Conservation (phyloP, 768 basidiomycete species). For the Lactarius evosmus region DNA sequence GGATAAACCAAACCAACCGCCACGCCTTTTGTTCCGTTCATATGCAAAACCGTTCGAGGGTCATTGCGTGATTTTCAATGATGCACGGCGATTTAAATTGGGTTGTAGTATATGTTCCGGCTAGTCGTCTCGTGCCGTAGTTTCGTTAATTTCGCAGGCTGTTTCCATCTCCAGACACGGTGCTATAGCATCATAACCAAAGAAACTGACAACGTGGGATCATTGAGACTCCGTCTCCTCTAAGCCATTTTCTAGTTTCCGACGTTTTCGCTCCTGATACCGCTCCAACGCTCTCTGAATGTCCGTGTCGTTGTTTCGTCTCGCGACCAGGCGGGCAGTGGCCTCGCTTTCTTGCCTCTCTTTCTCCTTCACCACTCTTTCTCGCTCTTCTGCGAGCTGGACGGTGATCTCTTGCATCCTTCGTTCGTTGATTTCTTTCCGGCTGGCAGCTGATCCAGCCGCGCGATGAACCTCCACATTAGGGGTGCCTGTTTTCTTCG, state of each 20-base stretch:
- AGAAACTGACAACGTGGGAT: not conserved
- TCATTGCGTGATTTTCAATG: not conserved
- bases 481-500: constrained; percentile 33
- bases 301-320: constrained; percentile 72
- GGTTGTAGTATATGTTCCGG: not conserved
- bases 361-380: constrained; percentile 53
- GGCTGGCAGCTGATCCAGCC: constrained; percentile 77
- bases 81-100: not conserved
- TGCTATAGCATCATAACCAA: not conserved
- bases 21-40: not conserved
- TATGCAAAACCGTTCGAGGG: not conserved
- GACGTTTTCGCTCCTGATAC: constrained; percentile 76
- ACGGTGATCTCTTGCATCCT: constrained; percentile 70
- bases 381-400: constrained; percentile 75
- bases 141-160: not conserved
- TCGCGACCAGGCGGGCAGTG: constrained; percentile 61
- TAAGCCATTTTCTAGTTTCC: constrained; percentile 51
- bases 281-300: constrained; percentile 72
- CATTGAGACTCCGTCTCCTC: constrained; percentile 7
- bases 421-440: constrained; percentile 80
- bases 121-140: not conserved
- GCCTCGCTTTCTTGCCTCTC: constrained; percentile 60
- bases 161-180: not conserved
- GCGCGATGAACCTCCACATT: constrained; percentile 61
- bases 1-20: not conserved